Conservation (phyloP, 345 rosid species). For the Syzygium aromaticum region DNA sequence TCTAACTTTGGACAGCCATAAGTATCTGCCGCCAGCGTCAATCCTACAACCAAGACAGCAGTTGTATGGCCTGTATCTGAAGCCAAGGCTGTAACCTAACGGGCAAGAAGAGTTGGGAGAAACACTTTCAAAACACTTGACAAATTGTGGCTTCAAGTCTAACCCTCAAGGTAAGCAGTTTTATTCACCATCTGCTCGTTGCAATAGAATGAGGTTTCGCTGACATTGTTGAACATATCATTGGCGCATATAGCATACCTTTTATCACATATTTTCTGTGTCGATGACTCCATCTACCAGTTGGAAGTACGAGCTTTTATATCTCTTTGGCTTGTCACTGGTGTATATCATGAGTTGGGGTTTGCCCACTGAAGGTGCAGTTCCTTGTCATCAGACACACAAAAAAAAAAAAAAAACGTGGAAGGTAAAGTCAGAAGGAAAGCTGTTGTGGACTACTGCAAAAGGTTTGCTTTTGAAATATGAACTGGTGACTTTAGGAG, state of each 20-base stretch:
- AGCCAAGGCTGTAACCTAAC: conserved; percentile 27
- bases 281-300: not conserved
- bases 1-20: conserved; percentile 46
- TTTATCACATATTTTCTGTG: not conserved
- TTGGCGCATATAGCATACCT: not conserved
- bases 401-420: no score
- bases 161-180: conserved; percentile 49
- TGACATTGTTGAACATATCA: not conserved
- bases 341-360: no score
- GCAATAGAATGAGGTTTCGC: not conserved
- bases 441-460: no score
- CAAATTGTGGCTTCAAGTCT: conserved; percentile 65
- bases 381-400: no score
- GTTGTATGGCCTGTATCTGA: conserved; percentile 78
- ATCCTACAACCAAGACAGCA: conserved; percentile 84
- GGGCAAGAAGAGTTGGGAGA: conserved; percentile 75
- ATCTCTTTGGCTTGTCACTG: not conserved
- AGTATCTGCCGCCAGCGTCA: conserved; percentile 82
- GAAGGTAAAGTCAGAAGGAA: no score
- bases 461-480: no score
- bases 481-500: no score
- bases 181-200: not conserved
- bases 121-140: conserved; percentile 74
- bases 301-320: not conserved
- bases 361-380: no score